Evolutionary conservation across 441 rosid genomes (phyloP).

Genomic region (Croton setiger): DNA sequence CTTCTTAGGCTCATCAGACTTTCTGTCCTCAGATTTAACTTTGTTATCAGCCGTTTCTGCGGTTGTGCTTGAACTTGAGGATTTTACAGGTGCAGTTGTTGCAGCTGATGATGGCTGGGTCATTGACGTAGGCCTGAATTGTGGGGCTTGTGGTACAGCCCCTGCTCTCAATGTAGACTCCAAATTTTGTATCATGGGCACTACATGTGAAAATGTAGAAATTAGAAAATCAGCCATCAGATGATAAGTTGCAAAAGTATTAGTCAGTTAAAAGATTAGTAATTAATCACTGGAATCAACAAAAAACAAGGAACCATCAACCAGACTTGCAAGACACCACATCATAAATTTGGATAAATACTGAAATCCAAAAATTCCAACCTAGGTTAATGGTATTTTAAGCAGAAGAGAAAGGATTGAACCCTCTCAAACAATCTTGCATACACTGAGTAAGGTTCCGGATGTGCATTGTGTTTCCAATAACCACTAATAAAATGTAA

Average conservation of each 20-base stretch:
- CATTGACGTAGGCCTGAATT: constrained; percentile 54
- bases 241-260: neutral
- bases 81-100: constrained; percentile 6
- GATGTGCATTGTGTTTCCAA: too few relatives aligned
- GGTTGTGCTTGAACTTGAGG: constrained; percentile 19
- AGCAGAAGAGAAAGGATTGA: neutral
- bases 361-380: too few relatives aligned
- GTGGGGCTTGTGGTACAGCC: constrained; percentile 86
- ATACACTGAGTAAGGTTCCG: too few relatives aligned
- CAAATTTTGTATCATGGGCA: constrained; percentile 92
- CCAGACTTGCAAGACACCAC: too few relatives aligned
- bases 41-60: constrained; percentile 12
- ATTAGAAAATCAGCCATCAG: neutral
- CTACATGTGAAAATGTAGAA: constrained; percentile 30
- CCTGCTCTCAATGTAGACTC: constrained; percentile 76
- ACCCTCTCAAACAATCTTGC: neutral
- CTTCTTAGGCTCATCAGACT: constrained; percentile 22
- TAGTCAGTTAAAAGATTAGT: too few relatives aligned
- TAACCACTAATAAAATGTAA: too few relatives aligned
- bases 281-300: neutral
- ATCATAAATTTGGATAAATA: too few relatives aligned
- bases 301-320: neutral
- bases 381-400: too few relatives aligned
- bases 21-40: constrained; percentile 18
- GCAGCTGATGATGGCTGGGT: constrained; percentile 32